Percentiles rank a stretch among this genome's conserved stretches.
phyloP scores from a whole-genome alignment of 140 eudicot genomes.

The Senecio squalidus region DNA sequence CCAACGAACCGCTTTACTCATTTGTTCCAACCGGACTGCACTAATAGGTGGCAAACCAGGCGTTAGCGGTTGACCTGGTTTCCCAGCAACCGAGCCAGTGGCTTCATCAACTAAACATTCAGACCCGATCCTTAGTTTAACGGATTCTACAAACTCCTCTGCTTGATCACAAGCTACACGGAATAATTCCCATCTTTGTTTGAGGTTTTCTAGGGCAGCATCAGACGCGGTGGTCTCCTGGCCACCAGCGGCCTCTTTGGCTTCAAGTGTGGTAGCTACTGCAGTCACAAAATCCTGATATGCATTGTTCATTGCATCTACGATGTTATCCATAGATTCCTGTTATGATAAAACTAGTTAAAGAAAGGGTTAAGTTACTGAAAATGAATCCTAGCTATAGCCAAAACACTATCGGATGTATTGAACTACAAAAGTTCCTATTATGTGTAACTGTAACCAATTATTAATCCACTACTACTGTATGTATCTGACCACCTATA shows the following conservation, averaged over 20 bases:
- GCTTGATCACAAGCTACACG: constrained; percentile 92
- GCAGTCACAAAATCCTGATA: constrained; percentile 66
- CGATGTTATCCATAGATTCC: constrained; percentile 61
- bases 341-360: neutral
- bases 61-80: constrained; percentile 47
- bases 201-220: constrained; percentile 78
- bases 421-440: too few relatives aligned
- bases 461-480: too few relatives aligned
- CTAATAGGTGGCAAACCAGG: constrained; percentile 84
- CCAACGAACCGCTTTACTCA: constrained; percentile 97
- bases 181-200: constrained; percentile 78
- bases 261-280: constrained; percentile 60
- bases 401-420: too few relatives aligned
- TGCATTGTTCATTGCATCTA: constrained; percentile 68
- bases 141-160: constrained; percentile 90
- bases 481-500: too few relatives aligned
- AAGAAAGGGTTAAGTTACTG: too few relatives aligned
- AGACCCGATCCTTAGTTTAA: constrained; percentile 88
- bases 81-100: constrained; percentile 63
- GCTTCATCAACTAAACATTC: constrained; percentile 95
- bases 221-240: constrained; percentile 67
- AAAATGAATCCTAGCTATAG: too few relatives aligned
- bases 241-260: constrained; percentile 55
- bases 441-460: too few relatives aligned
- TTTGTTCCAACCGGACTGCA: constrained; percentile 88